Conservation (phyloP, 1,284 basidiomycete genomes). For the Gymnopus androsaceus region DNA sequence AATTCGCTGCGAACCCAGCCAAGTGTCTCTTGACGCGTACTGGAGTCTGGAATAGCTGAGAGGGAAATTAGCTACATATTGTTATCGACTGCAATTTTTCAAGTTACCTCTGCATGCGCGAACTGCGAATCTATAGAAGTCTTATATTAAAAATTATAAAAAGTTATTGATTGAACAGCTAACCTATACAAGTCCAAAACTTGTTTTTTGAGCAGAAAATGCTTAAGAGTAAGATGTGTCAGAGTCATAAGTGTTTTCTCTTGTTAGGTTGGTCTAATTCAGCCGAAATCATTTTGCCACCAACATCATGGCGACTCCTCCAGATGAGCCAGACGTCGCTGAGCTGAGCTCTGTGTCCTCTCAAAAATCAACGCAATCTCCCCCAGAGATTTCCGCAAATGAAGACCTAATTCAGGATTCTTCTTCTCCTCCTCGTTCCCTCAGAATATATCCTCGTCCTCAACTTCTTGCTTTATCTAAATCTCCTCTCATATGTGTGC, state of each 20-base stretch:
- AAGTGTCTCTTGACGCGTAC: slow-evolving; percentile 63
- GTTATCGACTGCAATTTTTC: slow-evolving; percentile 12
- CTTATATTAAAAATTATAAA: too few species aligned
- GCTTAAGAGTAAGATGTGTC: slow-evolving; percentile 57
- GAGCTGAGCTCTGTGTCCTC: not conserved
- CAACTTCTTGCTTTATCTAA: slow-evolving; percentile 69
- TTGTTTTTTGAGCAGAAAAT: slow-evolving; percentile 70
- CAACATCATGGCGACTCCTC: slow-evolving; percentile 18
- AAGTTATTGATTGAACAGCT: too few species aligned
- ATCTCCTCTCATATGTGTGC: slow-evolving; percentile 76
- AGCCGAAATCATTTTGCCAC: not conserved
- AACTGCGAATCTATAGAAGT: slow-evolving; percentile 65
- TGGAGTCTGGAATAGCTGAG: slow-evolving; percentile 62
- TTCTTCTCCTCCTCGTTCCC: slow-evolving; percentile 35
- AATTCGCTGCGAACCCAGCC: slow-evolving; percentile 74
- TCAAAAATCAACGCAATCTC: slow-evolving; percentile 2
- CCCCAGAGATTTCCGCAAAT: slow-evolving; percentile 36
- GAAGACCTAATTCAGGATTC: slow-evolving; percentile 35
- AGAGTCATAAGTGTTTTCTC: slow-evolving; percentile 16
- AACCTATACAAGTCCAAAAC: slow-evolving; percentile 64
- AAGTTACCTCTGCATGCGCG: slow-evolving; percentile 68
- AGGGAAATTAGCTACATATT: not conserved
- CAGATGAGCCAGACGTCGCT: not conserved
- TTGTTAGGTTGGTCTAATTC: slow-evolving; percentile 12
- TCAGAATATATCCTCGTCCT: slow-evolving; percentile 65